Base-by-base conservation (phyloP, 202 grass and related monocot genomes). In the Brachypodium distachyon region DNA sequence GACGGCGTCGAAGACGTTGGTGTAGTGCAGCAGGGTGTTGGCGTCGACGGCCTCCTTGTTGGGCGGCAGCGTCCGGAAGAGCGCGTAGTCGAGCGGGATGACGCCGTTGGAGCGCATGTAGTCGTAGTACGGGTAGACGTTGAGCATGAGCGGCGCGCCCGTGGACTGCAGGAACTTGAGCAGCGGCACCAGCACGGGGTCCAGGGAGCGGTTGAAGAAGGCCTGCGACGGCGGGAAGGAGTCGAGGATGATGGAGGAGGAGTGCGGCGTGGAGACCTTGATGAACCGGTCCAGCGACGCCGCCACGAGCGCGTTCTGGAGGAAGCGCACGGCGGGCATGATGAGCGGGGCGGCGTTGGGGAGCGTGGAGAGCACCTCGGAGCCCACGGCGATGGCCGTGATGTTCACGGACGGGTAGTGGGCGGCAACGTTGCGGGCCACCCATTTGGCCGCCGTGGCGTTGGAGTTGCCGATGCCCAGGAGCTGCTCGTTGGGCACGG, bases 41-140 rank as follows among this genome's bases (percentile, higher is more conserved):
- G 96, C 83, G 75, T 99, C 96, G 13, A 99, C 96, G 4, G 96
- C 96, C 81, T 98, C 96, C 83, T 99, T 99, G 77, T 99, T 99
- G 3, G 96, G 89, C 7, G 96, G 91, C 9, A 99, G 87, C 43
- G 92, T 87, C 14, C 96, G 92, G 71, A 99, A 99, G 32, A 99
- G 87, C 26, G 96, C 85, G 68, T 99, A 99, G 56, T 99, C 92
- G 11, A 96, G 83, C 38, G 92, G 92, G 83, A 99, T 99, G 50
- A 95, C 85, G 32, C 96, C 96, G 51, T 99, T 99, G 69, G 96
- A 99, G 31, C 90, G 85, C 89, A 99, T 94, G 89, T 99, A 99
- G 81, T 99, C 92, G 67, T 99, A 99, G 87, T 99, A 99, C 0
- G 96, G 96, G 85, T 99, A 99, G 12, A 99, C 96, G 78, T 95